These are phyloP conservation scores for Stachybotrys chartarum DNA, from an alignment of 2,329 filamentous ascomycete species.

Conservation along the genomic window DNA sequence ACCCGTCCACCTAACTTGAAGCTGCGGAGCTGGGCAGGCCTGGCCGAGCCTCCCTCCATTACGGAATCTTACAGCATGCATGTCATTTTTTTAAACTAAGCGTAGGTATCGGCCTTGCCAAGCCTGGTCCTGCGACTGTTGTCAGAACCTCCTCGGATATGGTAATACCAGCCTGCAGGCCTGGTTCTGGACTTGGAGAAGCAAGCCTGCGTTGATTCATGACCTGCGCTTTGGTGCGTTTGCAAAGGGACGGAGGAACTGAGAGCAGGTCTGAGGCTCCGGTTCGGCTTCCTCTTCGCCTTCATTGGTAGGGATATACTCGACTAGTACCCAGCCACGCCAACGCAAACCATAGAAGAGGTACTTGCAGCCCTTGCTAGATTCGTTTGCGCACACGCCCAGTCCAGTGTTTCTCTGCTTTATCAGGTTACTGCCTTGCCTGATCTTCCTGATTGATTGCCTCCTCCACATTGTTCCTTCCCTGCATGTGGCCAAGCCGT, in stretches of 20 bases:
- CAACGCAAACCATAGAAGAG: neutral
- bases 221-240: neutral
- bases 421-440: neutral
- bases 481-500: neutral
- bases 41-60: too few relatives aligned
- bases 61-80: too few relatives aligned
- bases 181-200: neutral
- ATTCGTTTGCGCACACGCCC: neutral
- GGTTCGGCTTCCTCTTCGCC: neutral
- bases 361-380: neutral
- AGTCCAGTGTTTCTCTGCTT: neutral
- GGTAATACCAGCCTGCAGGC: neutral
- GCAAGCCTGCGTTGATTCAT: neutral
- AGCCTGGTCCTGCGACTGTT: too few relatives aligned
- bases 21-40: too few relatives aligned
- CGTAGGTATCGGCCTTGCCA: too few relatives aligned
- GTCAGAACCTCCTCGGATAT: too few relatives aligned
- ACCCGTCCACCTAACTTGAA: too few relatives aligned
- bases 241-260: neutral
- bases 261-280: neutral
- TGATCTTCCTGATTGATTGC: neutral
- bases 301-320: too few relatives aligned
- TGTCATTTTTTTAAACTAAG: too few relatives aligned
- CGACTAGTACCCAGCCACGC: neutral
- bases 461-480: neutral